These are phyloP conservation scores for Clitopilus hobsonii DNA, from an alignment of 768 basidiomycete species.

Conservation along the genomic window DNA sequence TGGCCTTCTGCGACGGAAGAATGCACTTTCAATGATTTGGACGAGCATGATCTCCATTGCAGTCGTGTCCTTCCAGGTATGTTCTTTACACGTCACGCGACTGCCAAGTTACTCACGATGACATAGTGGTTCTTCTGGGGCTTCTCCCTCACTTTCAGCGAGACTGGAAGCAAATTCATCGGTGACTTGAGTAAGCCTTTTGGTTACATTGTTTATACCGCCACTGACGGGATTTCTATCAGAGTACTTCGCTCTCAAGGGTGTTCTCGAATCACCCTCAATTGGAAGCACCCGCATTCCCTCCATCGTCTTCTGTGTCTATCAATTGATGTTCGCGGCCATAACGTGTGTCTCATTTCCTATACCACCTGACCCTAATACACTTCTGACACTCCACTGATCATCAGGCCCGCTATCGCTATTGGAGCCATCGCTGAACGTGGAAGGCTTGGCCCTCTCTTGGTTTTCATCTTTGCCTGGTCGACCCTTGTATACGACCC, in stretches of 20 bases:
- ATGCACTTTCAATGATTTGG: constrained; percentile 88
- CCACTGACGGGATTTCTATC: constrained; percentile 2
- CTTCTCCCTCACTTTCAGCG: constrained; percentile 87
- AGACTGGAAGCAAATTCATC: constrained; percentile 69
- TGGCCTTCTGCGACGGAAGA: constrained; percentile 87
- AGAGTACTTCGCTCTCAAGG: constrained; percentile 83
- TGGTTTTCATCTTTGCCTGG: constrained; percentile 92
- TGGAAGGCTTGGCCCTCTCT: constrained; percentile 74
- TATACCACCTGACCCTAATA: constrained; percentile 8
- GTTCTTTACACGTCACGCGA: constrained; percentile 16
- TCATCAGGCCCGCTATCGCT: constrained; percentile 72
- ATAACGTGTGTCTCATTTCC: constrained; percentile 58
- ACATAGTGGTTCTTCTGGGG: constrained; percentile 97
- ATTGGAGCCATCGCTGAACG: constrained; percentile 93
- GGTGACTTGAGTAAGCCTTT: constrained; percentile 69
- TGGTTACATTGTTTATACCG: neutral
- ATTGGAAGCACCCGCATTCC: constrained; percentile 71
- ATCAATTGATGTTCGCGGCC: constrained; percentile 88
- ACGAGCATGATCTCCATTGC: constrained; percentile 73
- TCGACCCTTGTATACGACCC: constrained; percentile 88
- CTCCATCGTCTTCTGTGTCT: constrained; percentile 72
- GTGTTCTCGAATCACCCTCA: constrained; percentile 72
- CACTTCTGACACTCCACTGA: constrained; percentile 16
- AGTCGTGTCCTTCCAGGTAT: constrained; percentile 80
- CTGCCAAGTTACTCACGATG: neutral